These are phyloP conservation scores for Amanita pallidorosea DNA, from an alignment of 768 basidiomycete species.

Conservation along the genomic window DNA sequence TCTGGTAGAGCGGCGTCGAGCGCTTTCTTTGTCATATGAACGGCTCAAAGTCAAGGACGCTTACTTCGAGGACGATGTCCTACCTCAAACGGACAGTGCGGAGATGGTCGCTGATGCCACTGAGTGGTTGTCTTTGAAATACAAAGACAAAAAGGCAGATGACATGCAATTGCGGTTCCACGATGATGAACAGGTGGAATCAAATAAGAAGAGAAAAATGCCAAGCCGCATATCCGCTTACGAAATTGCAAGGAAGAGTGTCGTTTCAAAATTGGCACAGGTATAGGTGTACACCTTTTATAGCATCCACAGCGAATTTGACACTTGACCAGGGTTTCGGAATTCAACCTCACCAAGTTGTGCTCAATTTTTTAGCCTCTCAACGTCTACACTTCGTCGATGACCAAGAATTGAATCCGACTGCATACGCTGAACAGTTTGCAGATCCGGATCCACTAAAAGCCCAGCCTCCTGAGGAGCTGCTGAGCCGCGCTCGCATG, in stretches of 20 bases:
- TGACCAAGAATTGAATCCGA: slow-evolving; percentile 74
- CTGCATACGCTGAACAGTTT: slow-evolving; percentile 80
- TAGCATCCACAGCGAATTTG: neutral
- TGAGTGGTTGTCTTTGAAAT: slow-evolving; percentile 84
- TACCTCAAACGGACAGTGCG: slow-evolving; percentile 61
- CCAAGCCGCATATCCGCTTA: slow-evolving; percentile 81
- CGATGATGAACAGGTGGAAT: slow-evolving; percentile 50
- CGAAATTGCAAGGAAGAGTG: slow-evolving; percentile 71
- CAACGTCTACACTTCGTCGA: slow-evolving; percentile 60
- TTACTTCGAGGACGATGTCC: slow-evolving; percentile 66
- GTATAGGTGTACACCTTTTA: slow-evolving; percentile 28
- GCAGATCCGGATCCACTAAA: slow-evolving; percentile 55
- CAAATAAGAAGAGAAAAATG: slow-evolving; percentile 58
- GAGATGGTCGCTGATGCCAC: slow-evolving; percentile 87
- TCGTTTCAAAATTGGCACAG: slow-evolving; percentile 70
- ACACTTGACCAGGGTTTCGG: slow-evolving; percentile 59
- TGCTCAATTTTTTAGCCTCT: slow-evolving; percentile 66
- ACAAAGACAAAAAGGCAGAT: slow-evolving; percentile 62
- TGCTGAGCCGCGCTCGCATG: slow-evolving; percentile 66
- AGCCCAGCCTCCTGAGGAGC: slow-evolving; percentile 50
- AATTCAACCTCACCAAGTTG: slow-evolving; percentile 70
- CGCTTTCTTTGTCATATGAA: slow-evolving; percentile 52
- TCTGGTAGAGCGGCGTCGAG: slow-evolving; percentile 60
- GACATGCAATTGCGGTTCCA: slow-evolving; percentile 56
- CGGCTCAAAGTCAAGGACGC: slow-evolving; percentile 60